Percentiles rank a stretch among this genome's conserved stretches.
phyloP scores from a whole-genome alignment of 257 asterid species.

The Pogostemon cablin region DNA sequence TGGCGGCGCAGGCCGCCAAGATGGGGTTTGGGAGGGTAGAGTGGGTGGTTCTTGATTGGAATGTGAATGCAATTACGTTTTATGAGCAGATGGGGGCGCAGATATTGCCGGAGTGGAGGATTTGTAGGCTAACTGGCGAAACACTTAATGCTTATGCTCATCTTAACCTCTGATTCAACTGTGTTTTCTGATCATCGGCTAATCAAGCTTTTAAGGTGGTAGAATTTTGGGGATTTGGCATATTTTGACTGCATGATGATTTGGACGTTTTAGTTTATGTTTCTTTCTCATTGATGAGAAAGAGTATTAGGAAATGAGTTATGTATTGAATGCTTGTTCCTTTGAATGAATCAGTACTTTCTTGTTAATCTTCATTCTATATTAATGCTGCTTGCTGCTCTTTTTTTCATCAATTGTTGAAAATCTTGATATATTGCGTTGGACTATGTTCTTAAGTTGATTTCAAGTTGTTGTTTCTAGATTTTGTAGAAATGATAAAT shows the following conservation, averaged over 20 bases:
- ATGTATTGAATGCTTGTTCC: background rate
- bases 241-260: background rate
- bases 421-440: constrained; percentile 10
- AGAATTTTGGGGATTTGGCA: background rate
- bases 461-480: background rate
- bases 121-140: constrained; percentile 79
- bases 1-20: constrained; percentile 86
- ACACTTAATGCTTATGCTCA: constrained; percentile 64
- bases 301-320: background rate
- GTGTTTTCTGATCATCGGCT: background rate
- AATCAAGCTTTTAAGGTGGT: background rate
- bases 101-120: constrained; percentile 75
- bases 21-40: constrained; percentile 92
- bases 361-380: background rate
- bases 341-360: background rate
- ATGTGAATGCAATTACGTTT: constrained; percentile 69
- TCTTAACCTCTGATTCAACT: constrained; percentile 39
- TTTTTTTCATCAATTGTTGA: background rate
- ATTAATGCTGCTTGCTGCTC: background rate
- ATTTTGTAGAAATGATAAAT: background rate
- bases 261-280: background rate
- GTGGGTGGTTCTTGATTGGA: constrained; percentile 96
- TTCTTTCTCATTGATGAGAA: background rate
- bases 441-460: constrained; percentile 2
- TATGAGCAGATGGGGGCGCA: constrained; percentile 89